A percentile compares a stretch with the other conserved stretches of the same genome.
phyloP scores from a whole-genome alignment of 345 rosid genomes.

The Lenwebbia sp. region DNA sequence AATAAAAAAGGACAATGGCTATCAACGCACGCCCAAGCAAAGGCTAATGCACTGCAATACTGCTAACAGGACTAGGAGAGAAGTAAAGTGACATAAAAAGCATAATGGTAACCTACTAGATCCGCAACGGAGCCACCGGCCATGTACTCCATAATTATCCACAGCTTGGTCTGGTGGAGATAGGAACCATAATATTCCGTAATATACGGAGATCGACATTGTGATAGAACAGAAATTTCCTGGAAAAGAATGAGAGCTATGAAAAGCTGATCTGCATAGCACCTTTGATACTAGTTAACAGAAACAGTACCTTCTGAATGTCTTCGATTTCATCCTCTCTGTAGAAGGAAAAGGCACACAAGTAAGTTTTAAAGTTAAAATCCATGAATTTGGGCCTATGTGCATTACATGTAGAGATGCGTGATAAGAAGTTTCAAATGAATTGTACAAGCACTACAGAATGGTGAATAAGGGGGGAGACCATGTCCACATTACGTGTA shows the following conservation, averaged over 20 bases:
- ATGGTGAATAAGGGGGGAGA: too few species aligned
- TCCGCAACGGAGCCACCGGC: conserved; percentile 99
- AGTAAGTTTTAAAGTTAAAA: not conserved
- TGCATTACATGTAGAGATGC: too few species aligned
- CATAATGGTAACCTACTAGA: conserved; percentile 60
- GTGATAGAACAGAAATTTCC: conserved; percentile 97
- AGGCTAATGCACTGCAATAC: not conserved
- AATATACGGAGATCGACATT: conserved; percentile 91
- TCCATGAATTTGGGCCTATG: not conserved
- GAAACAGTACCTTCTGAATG: conserved; percentile 77
- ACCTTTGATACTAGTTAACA: not conserved
- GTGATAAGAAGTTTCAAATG: too few species aligned
- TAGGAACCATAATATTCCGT: conserved; percentile 96
- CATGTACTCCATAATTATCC: conserved; percentile 99
- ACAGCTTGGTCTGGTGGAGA: conserved; percentile 92
- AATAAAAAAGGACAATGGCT: not conserved
- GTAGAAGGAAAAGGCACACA: not conserved
- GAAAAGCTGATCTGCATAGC: conserved; percentile 4
- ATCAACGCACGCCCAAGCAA: not conserved
- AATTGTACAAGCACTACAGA: too few species aligned
- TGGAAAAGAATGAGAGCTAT: conserved; percentile 19
- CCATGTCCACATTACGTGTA: not conserved
- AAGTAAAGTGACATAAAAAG: conserved; percentile 2
- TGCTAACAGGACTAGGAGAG: not conserved
- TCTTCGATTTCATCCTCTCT: conserved; percentile 99